Evolutionary conservation across 148 eudicot genomes (phyloP).

Genomic region (Fagopyrum tataricum): DNA sequence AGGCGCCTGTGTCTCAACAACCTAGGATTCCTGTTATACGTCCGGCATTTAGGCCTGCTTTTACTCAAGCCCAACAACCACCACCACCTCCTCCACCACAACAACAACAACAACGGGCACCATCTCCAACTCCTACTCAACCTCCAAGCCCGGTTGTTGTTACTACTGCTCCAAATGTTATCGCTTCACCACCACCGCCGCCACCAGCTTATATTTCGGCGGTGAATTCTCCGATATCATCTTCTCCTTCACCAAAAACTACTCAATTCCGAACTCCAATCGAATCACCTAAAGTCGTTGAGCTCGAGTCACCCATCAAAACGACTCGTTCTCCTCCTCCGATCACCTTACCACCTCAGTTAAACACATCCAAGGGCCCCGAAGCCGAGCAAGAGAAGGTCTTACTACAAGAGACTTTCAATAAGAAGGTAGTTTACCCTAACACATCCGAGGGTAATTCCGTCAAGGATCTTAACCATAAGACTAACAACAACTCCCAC

Average conservation of each 20-base stretch:
- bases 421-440: slow-evolving; percentile 8
- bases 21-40: slow-evolving; percentile 12
- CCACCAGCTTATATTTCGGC: background rate
- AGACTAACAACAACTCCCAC: background rate
- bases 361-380: background rate
- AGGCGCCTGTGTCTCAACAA: background rate
- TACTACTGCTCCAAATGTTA: background rate
- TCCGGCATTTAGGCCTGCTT: slow-evolving; percentile 3
- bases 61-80: background rate
- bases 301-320: background rate
- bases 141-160: background rate
- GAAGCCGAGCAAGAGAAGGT: slow-evolving; percentile 13
- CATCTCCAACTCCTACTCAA: background rate
- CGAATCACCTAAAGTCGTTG: background rate
- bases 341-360: slow-evolving; percentile 1
- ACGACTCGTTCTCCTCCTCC: slow-evolving; percentile 10
- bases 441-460: background rate
- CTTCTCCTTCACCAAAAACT: background rate
- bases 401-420: slow-evolving; percentile 5
- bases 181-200: background rate
- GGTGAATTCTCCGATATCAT: background rate
- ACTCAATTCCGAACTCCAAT: background rate
- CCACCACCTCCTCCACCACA: slow-evolving; percentile 1
- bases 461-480: background rate
- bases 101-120: background rate